phyloP scores from a whole-genome alignment of 108 stramenopile species.

The Cylindrotheca closterium region DNA sequence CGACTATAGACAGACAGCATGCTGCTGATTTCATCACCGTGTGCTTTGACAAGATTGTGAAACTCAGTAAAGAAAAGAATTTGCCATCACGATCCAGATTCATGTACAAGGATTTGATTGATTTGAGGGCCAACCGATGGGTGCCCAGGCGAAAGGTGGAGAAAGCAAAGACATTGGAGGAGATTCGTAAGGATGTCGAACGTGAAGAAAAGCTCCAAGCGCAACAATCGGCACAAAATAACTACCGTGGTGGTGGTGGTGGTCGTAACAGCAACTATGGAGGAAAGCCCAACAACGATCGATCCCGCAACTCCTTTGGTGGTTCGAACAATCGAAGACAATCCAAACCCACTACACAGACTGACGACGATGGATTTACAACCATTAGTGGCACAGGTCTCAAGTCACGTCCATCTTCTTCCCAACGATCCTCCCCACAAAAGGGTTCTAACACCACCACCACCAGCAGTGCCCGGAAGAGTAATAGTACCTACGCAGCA shows the following conservation, averaged over 20 bases:
- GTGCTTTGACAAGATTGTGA: slow-evolving; percentile 70
- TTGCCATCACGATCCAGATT: slow-evolving; percentile 84
- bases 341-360: slow-evolving; percentile 37
- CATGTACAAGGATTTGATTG: slow-evolving; percentile 95
- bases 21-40: slow-evolving; percentile 56
- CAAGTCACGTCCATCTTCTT: slow-evolving; percentile 13
- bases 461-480: slow-evolving; percentile 10
- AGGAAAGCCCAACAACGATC: slow-evolving; percentile 21
- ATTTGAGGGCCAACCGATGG: slow-evolving; percentile 88
- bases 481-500: slow-evolving; percentile 24
- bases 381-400: slow-evolving; percentile 30
- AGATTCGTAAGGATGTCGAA: slow-evolving; percentile 86
- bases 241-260: slow-evolving; percentile 42
- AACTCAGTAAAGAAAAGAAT: slow-evolving; percentile 51
- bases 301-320: slow-evolving; percentile 22
- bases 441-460: slow-evolving; percentile 14
- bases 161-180: slow-evolving; percentile 91
- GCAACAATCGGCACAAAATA: slow-evolving; percentile 56
- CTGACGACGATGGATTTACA: slow-evolving; percentile 64
- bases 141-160: slow-evolving; percentile 85
- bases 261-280: slow-evolving; percentile 21
- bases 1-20: slow-evolving; percentile 70
- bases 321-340: slow-evolving; percentile 11
- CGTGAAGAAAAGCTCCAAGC: slow-evolving; percentile 66
- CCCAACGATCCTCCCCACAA: slow-evolving; percentile 8